Conservation (phyloP, 805 yeast species). For the Danielia oregonensis region DNA sequence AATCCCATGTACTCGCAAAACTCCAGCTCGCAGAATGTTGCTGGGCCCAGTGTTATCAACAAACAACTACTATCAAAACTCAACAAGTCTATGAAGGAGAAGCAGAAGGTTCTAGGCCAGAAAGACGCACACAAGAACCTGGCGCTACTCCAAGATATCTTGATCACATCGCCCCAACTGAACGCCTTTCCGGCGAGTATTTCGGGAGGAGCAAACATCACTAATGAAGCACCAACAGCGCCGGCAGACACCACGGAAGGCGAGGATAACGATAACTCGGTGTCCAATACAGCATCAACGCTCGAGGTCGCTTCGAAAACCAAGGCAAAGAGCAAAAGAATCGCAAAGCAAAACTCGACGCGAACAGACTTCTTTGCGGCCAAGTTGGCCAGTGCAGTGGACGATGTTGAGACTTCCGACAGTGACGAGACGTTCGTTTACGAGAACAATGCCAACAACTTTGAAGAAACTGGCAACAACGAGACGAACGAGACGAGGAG, state of each 20-base stretch:
- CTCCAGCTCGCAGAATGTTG: not conserved
- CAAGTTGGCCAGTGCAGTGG: constrained; percentile 88
- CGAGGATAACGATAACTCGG: not conserved
- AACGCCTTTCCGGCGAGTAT: constrained; percentile 6
- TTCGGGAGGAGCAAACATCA: constrained; percentile 1
- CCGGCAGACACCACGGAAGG: constrained; percentile 3
- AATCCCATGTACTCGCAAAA: not conserved
- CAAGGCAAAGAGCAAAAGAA: constrained; percentile 24
- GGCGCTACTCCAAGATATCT: constrained; percentile 31
- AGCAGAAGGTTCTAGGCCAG: constrained; percentile 35
- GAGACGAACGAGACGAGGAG: not conserved
- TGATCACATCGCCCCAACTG: constrained; percentile 33
- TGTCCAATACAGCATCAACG: not conserved
- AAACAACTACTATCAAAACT: constrained; percentile 35
- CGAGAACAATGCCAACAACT: constrained; percentile 45
- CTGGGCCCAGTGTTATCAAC: constrained; percentile 19
- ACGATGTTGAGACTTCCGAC: constrained; percentile 81
- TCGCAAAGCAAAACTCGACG: constrained; percentile 54
- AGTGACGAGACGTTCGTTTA: constrained; percentile 96
- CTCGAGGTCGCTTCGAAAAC: constrained; percentile 8
- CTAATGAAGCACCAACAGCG: not conserved
- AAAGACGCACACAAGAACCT: constrained; percentile 33
- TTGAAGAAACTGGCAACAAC: constrained; percentile 12
- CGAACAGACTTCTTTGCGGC: constrained; percentile 95
- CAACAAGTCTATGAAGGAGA: constrained; percentile 41